Conservation (phyloP, 106 monocot species). For the Phalaenopsis aphrodite region DNA sequence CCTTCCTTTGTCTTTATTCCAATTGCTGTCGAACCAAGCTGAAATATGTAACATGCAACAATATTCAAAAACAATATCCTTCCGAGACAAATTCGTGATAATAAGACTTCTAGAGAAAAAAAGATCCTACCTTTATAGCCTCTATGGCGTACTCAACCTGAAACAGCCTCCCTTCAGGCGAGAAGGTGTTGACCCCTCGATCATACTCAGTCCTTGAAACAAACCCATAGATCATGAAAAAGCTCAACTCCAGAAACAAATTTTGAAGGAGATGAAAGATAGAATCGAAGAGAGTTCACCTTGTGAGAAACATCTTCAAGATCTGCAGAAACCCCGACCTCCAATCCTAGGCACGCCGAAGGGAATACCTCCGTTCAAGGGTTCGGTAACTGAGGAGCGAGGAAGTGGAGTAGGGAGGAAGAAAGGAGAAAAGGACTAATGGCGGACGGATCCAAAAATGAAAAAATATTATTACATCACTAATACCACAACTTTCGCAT, state of each 20-base stretch:
- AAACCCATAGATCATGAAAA: not conserved
- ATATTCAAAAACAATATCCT: not conserved
- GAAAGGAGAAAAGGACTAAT: no score
- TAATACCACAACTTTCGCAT: no score
- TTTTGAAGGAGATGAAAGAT: not conserved
- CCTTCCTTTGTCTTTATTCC: constrained; percentile 91
- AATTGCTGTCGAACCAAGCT: constrained; percentile 91
- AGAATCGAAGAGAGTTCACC: constrained; percentile 15
- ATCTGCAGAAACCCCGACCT: not conserved
- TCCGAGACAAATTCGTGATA: not conserved
- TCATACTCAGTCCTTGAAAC: constrained; percentile 82
- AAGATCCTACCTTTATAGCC: constrained; percentile 62
- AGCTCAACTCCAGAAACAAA: not conserved
- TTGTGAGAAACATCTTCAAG: constrained; percentile 58
- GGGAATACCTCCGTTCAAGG: not conserved
- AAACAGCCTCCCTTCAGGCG: constrained; percentile 84
- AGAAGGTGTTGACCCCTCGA: constrained; percentile 96
- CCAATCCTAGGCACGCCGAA: not conserved
- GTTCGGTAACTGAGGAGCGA: no score
- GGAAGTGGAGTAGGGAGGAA: no score
- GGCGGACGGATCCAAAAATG: no score
- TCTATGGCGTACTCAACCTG: constrained; percentile 98
- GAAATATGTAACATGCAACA: not conserved
- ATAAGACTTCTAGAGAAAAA: constrained; percentile 1
- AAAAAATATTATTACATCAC: no score